Conservation (phyloP, 768 basidiomycete species). For the Pisolithus marmoratus region DNA sequence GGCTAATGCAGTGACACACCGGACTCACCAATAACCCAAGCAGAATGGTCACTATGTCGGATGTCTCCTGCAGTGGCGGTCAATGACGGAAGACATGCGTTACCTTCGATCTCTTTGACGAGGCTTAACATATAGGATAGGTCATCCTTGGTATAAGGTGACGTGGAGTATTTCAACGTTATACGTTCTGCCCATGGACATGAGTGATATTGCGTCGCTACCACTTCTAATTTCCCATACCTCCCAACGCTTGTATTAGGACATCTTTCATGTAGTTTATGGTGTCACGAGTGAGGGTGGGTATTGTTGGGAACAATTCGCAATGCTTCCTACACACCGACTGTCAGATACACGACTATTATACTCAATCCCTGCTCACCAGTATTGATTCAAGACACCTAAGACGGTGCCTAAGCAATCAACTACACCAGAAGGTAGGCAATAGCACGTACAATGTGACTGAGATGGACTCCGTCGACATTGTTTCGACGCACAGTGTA, state of each 20-base stretch:
- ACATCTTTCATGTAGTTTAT: constrained; percentile 17
- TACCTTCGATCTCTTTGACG: constrained; percentile 25
- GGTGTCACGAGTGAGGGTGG: constrained; percentile 13
- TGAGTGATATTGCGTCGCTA: not conserved
- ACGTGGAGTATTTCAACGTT: constrained; percentile 28
- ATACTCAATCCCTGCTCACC: constrained; percentile 13
- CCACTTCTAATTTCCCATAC: not conserved
- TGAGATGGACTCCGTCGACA: constrained; percentile 8
- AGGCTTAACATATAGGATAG: constrained; percentile 22
- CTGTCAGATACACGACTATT: no score
- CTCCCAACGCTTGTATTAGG: constrained; percentile 26
- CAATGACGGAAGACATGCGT: not conserved
- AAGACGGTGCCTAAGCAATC: constrained; percentile 1
- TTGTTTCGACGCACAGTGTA: constrained; percentile 18
- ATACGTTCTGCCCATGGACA: constrained; percentile 18
- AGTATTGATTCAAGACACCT: constrained; percentile 26
- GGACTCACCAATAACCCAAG: constrained; percentile 23
- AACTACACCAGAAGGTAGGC: not conserved
- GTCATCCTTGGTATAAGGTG: constrained; percentile 19
- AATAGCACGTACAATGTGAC: constrained; percentile 18
- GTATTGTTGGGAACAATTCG: constrained; percentile 24
- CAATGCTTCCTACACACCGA: constrained; percentile 21
- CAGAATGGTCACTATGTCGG: constrained; percentile 8
- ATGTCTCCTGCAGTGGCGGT: constrained; percentile 4
- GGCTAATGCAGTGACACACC: not conserved